Base-by-base conservation (phyloP, 148 eudicot genomes). In the Nepenthes gracilis region DNA sequence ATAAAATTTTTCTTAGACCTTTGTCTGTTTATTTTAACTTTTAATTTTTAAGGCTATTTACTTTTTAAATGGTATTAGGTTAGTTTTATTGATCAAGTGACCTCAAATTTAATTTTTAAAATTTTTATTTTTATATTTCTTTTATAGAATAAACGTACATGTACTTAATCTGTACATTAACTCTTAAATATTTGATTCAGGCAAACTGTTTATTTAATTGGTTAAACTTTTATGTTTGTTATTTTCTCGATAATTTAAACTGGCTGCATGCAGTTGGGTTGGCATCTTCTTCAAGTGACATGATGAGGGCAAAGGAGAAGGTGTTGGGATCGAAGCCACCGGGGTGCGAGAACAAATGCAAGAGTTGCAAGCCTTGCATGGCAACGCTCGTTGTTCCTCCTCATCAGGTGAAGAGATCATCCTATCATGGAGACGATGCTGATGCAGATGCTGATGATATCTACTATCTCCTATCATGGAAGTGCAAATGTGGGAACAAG, bases 241-340 rank as follows among this genome's bases (percentile, higher is more conserved):
- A 35, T 57, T 9, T 57, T 9, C 35, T 57, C 12, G 12, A 8
- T 57, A 6, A 57, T 57, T 34, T 38, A 40, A 4, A 8, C 45
- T 40, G 45, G 45, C 8, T 40, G 23, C 23, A 23, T 40, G 4
- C 45, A 40, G 45, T 4, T 40, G 45, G 45, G 1, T 40, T 36
- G 47, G 47, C 13, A 37, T 37, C 12, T 7, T 10, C 4, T 12
- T 36, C 12, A 34, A 47, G 54, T 48, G 33, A 47, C 11, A 59
- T 36, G 37, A 7, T 43, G 59, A 43, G 40, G 65, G 47, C 9
- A 52, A 55, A 40, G 38, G 23, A 23, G 23, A 67, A 35, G 55
- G 2, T 52, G 70, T n/a, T 76, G 59, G 80, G 80, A 48, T 76
- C 80, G 52, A 67, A 61, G 47, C 80, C 80, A 4, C 80, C 80